Evolutionary conservation across 2,329 filamentous ascomycete genomes (phyloP), one percentile per base, ranked within the genome.

Genomic region (Verruconis gallopava): DNA sequence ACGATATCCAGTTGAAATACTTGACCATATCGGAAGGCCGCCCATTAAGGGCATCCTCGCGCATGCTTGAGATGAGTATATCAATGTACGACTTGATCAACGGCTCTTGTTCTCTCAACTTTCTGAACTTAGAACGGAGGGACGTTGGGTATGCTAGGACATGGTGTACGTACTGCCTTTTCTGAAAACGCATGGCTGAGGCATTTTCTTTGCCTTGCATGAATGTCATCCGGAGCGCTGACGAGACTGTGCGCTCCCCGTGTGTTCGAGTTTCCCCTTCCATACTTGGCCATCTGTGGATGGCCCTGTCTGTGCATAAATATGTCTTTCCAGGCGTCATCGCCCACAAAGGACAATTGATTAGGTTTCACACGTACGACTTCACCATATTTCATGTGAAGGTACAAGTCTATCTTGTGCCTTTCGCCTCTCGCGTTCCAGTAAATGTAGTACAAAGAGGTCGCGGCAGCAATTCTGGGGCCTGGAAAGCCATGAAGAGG

Each of bases 351-450:
- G 2, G 64, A 61, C 3, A 72, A 57, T 48, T 71, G 65, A 43
- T 67, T 57, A 2, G 68, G 67, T 3, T 58, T 59, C 35, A 69
- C 53, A 6, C 69, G 64, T 6, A 72, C 66, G 1, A 71, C 59
- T 1, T 57, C 55, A 3, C 68, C 68, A 47, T 67, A 66, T 30
- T 53, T 47, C 4, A 33, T 18, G 18, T 44, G 42, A 12, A 43
- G 21, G 9, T 17, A n/a, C 18, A 14, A 15, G 19, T 17, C 11
- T 33, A 30, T 17, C n/a, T 17, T 14, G 6, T 17, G n/a, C 37
- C n/a, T 39, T 39, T 19, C 18, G 9, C 39, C 21, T 20, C 19
- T 18, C 2, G 28, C 12, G 17, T n/a, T n/a, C 14, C n/a, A 6
- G 5, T 13, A 14, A 20, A 25, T 13, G 13, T 21, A 18, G 13